Conservation (phyloP, 1,284 basidiomycete genomes). For the Fomes fomentarius region DNA sequence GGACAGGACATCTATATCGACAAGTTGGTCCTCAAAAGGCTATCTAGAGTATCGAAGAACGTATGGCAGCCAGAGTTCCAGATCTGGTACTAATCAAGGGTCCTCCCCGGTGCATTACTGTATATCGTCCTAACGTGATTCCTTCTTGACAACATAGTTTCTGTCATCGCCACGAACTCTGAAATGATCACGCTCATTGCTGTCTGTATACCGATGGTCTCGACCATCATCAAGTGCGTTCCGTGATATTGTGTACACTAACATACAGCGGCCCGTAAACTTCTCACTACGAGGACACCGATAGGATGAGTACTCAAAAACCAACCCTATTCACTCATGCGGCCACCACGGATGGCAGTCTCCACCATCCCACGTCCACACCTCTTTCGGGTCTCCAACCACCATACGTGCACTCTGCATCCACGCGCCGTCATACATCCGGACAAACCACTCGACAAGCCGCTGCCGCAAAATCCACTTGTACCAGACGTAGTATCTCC, state of each 20-base stretch:
- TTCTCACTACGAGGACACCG: too few species aligned
- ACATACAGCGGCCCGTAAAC: too few species aligned
- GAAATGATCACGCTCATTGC: too few species aligned
- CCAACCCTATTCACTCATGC: too few species aligned
- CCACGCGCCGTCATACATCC: slow-evolving; percentile 40
- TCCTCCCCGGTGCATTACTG: too few species aligned
- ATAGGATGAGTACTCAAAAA: too few species aligned
- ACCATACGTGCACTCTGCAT: slow-evolving; percentile 42
- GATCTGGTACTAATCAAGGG: slow-evolving; percentile 1
- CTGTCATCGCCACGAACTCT: too few species aligned
- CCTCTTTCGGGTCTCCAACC: slow-evolving; percentile 37
- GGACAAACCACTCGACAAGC: slow-evolving; percentile 48
- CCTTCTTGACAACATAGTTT: too few species aligned
- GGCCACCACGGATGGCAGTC: slow-evolving; percentile 42
- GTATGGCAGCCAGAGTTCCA: slow-evolving; percentile 1
- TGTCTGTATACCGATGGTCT: too few species aligned
- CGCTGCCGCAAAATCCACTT: slow-evolving; percentile 49
- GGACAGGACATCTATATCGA: neutral
- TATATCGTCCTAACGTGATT: too few species aligned
- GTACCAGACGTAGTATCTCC: slow-evolving; percentile 47
- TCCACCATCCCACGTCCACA: slow-evolving; percentile 42
- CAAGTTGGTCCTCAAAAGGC: neutral
- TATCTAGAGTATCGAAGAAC: neutral
- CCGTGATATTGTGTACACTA: too few species aligned
- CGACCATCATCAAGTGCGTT: too few species aligned